Conservation (phyloP, 2,329 filamentous ascomycete genomes). For the Penicillium expansum region DNA sequence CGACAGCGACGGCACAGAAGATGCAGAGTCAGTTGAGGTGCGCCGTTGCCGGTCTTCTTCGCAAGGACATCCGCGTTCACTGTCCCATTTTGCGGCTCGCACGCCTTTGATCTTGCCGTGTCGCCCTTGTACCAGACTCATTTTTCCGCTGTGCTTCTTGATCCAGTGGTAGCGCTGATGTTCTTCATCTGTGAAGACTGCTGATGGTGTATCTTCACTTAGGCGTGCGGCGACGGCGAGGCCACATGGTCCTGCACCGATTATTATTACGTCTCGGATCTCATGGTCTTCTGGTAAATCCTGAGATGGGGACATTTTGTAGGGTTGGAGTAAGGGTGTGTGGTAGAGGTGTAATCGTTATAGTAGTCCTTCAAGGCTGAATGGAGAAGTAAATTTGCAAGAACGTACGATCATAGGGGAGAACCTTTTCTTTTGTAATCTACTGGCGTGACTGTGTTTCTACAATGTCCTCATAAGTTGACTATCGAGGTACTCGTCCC, state of each 20-base stretch:
- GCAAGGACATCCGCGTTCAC: slow-evolving; percentile 10
- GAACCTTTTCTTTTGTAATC: not conserved
- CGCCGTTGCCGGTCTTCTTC: slow-evolving; percentile 10
- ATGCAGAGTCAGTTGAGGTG: slow-evolving; percentile 17
- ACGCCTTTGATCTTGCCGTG: slow-evolving; percentile 29
- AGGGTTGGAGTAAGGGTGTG: not conserved
- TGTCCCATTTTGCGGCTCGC: slow-evolving; percentile 30
- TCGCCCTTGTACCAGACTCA: slow-evolving; percentile 45
- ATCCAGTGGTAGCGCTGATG: slow-evolving; percentile 80
- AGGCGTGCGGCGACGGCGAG: slow-evolving; percentile 71
- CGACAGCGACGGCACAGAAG: slow-evolving; percentile 23
- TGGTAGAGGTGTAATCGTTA: not conserved
- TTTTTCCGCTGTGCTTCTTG: slow-evolving; percentile 60
- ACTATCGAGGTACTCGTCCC: slow-evolving; percentile 35
- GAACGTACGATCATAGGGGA: not conserved
- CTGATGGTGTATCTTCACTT: slow-evolving; percentile 69
- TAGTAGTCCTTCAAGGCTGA: not conserved
- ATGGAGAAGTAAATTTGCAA: not conserved
- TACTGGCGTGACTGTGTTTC: not conserved
- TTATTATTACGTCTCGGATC: slow-evolving; percentile 62
- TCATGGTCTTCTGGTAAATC: slow-evolving; percentile 2
- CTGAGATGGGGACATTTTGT: slow-evolving; percentile 9
- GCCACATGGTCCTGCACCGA: slow-evolving; percentile 73
- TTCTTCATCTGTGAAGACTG: slow-evolving; percentile 79
- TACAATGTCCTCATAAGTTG: slow-evolving; percentile 21